Percentiles rank a stretch among this genome's conserved stretches.
Conservation (phyloP, 2,329 filamentous ascomycete genomes). For the Plectosphaerella sp. region DNA sequence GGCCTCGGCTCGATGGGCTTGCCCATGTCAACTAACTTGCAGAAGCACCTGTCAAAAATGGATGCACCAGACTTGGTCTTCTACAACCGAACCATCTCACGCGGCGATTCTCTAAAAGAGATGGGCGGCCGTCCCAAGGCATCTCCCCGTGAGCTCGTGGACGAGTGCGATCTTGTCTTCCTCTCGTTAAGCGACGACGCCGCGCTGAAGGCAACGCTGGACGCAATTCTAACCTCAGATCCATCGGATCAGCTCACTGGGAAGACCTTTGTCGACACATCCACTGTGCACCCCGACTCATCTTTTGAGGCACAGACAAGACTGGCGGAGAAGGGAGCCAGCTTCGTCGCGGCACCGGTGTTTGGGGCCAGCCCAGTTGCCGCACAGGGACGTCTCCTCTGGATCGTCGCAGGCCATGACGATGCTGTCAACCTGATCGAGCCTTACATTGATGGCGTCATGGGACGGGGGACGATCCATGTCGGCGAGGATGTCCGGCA, state of each 20-base stretch:
- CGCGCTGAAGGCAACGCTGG: constrained; percentile 27
- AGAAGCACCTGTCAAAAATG: constrained; percentile 28
- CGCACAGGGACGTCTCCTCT: constrained; percentile 37
- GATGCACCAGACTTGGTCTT: constrained; percentile 26
- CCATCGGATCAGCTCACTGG: constrained; percentile 15
- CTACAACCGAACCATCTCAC: constrained; percentile 42
- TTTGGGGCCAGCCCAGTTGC: constrained; percentile 48
- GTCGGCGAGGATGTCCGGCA: constrained; percentile 37
- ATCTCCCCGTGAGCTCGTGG: constrained; percentile 18
- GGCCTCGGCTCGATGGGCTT: constrained; percentile 49
- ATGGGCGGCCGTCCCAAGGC: constrained; percentile 19
- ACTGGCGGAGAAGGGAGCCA: constrained; percentile 21
- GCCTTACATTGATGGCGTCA: constrained; percentile 35
- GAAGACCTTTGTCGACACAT: constrained; percentile 45
- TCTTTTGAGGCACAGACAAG: constrained; percentile 21
- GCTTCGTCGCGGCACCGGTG: constrained; percentile 41
- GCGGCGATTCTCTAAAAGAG: constrained; percentile 26
- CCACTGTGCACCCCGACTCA: constrained; percentile 43
- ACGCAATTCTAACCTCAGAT: constrained; percentile 19
- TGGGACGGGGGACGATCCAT: constrained; percentile 34
- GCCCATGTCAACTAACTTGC: constrained; percentile 44
- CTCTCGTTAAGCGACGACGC: constrained; percentile 38
- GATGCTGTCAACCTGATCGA: constrained; percentile 26
- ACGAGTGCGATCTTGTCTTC: constrained; percentile 28
- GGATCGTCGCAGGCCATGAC: constrained; percentile 36